These are phyloP conservation scores for Microbotryum saponariae DNA, from an alignment of 1,284 basidiomycete species.

Conservation along the genomic window DNA sequence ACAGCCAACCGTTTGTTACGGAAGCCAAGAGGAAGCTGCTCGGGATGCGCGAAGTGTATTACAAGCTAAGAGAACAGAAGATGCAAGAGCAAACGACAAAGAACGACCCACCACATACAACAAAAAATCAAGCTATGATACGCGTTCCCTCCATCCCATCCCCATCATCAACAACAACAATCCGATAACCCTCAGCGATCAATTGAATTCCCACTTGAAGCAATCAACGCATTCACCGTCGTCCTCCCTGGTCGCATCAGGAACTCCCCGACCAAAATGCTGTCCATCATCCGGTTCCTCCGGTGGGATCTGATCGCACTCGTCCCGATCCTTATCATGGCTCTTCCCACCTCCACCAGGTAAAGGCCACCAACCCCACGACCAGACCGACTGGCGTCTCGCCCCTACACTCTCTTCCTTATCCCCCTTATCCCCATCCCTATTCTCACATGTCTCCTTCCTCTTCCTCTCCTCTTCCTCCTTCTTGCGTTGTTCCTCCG, in stretches of 20 bases:
- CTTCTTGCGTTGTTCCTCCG: conserved; percentile 1
- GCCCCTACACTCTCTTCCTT: neutral
- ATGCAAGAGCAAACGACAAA: neutral
- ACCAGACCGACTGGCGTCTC: neutral
- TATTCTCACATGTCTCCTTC: neutral
- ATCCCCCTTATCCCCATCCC: neutral
- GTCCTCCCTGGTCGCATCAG: conserved; percentile 28
- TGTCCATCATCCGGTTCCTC: conserved; percentile 29
- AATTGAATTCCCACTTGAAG: conserved; percentile 32
- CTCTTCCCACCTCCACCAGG: conserved; percentile 3
- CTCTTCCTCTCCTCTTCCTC: neutral
- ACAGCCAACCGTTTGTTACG: too few species aligned
- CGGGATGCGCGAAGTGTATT: too few species aligned
- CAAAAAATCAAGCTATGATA: neutral
- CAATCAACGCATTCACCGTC: conserved; percentile 32
- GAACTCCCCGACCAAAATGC: conserved; percentile 31
- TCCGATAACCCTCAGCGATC: too few species aligned
- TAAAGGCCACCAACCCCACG: conserved; percentile 9
- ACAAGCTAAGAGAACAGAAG: neutral
- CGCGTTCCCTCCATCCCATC: too few species aligned
- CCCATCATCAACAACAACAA: neutral
- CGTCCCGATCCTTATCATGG: conserved; percentile 10
- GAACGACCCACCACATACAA: neutral
- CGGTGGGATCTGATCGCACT: neutral
- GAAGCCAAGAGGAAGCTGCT: too few species aligned